These are phyloP conservation scores for Gymnopilus dilepis DNA, from an alignment of 768 basidiomycete genomes.

Conservation along the genomic window DNA sequence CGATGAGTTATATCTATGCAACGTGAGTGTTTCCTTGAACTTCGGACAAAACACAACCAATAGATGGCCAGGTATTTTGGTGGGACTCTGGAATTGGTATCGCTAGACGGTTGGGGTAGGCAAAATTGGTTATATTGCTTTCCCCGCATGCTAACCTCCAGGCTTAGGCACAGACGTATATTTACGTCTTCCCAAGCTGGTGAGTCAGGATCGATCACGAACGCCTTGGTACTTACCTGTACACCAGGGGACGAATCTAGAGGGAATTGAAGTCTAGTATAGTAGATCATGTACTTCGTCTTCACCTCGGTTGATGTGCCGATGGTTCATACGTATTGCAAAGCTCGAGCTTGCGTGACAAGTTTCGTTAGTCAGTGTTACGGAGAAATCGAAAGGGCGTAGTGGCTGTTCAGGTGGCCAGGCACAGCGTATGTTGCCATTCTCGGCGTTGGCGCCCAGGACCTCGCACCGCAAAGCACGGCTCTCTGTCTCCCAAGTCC, in stretches of 20 bases:
- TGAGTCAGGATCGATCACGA: conserved; percentile 38
- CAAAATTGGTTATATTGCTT: neutral
- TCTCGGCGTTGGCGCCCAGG: conserved; percentile 17
- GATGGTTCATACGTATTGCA: too few relatives aligned
- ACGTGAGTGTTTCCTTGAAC: conserved; percentile 46
- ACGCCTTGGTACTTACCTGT: conserved; percentile 4
- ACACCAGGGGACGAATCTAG: conserved; percentile 78
- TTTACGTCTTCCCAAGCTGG: conserved; percentile 79
- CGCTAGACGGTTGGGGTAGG: conserved; percentile 85
- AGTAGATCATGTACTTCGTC: neutral
- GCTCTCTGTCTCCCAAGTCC: neutral
- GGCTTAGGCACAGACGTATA: conserved; percentile 82
- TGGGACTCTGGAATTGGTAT: conserved; percentile 78
- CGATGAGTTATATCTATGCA: conserved; percentile 90
- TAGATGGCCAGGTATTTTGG: conserved; percentile 70
- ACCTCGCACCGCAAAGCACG: conserved; percentile 13
- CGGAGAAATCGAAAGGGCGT: neutral
- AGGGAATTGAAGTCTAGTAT: conserved; percentile 76
- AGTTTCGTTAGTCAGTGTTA: neutral
- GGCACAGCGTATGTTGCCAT: conserved; percentile 14
- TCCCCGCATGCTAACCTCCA: neutral
- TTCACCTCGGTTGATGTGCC: neutral
- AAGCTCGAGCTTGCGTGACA: too few relatives aligned
- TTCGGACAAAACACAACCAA: neutral
- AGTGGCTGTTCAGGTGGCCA: conserved; percentile 2